These are phyloP conservation scores for Fraxinus nigra DNA, from an alignment of 305 asterid genomes.

Conservation along the genomic window DNA sequence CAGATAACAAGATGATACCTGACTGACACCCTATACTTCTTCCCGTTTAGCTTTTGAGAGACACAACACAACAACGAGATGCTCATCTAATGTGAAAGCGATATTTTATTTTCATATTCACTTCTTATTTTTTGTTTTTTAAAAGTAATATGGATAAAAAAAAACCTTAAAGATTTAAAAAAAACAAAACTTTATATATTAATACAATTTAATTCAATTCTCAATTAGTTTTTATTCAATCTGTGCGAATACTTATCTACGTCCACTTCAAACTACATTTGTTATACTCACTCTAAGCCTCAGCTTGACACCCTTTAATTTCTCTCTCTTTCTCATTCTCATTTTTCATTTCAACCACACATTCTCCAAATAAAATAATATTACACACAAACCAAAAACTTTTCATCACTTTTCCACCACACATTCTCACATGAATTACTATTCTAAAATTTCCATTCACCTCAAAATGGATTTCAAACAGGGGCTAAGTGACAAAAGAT, in stretches of 20 bases:
- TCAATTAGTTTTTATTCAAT: background rate
- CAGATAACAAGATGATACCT: conserved; percentile 19
- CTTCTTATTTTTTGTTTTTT: background rate
- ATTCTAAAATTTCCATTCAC: no score
- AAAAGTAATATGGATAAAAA: background rate
- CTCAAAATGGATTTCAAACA: no score
- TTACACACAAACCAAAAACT: no score
- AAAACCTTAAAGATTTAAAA: background rate
- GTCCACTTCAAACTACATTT: background rate
- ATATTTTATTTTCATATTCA: background rate
- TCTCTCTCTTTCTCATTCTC: no score
- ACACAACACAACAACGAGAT: conserved; percentile 41
- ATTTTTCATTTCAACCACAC: no score
- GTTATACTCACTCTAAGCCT: background rate
- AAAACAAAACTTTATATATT: no score
- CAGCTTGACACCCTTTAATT: no score
- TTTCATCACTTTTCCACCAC: no score
- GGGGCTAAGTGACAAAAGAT: background rate
- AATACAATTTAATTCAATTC: background rate
- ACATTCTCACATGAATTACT: no score
- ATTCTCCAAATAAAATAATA: no score
- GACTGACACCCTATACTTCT: conserved; percentile 30
- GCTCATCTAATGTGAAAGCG: conserved; percentile 26
- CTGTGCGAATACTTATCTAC: background rate
- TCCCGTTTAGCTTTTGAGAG: conserved; percentile 48